Evolutionary conservation across 202 grass and related monocot species (phyloP).

Genomic region (Hordeum pubiflorum): DNA sequence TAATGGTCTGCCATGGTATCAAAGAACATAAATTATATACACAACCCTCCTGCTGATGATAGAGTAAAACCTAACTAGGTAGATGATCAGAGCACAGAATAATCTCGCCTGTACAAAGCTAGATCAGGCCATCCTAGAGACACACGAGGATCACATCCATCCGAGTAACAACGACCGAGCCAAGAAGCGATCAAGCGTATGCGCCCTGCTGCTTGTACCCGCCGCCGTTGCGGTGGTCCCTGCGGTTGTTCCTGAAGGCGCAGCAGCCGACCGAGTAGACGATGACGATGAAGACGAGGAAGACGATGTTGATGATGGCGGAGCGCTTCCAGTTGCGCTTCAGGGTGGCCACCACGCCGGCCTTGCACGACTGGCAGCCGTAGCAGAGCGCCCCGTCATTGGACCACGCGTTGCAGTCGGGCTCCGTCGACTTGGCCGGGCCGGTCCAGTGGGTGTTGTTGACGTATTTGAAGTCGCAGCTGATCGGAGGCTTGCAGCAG

Average conservation of each 20-base stretch:
- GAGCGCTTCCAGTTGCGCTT: conserved; percentile 79
- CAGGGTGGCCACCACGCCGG: conserved; percentile 63
- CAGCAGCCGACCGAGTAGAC: conserved; percentile 96
- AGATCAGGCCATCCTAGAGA: conserved; percentile 22
- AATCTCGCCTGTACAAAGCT: conserved; percentile 33
- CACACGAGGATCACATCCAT: not conserved
- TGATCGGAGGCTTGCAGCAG: conserved; percentile 83
- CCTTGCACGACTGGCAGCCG: conserved; percentile 80
- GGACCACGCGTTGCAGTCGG: conserved; percentile 57
- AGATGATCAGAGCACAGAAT: not conserved
- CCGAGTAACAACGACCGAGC: not conserved
- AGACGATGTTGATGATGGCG: conserved; percentile 55
- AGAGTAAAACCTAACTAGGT: not conserved
- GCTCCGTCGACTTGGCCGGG: not conserved
- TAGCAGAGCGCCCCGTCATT: conserved; percentile 59
- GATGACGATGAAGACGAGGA: conserved; percentile 84
- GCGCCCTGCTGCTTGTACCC: conserved; percentile 63
- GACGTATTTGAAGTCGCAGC: conserved; percentile 39
- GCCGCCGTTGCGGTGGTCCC: conserved; percentile 33
- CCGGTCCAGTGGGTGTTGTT: conserved; percentile 40
- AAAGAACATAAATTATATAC: conserved; percentile 5
- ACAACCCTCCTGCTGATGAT: conserved; percentile 26
- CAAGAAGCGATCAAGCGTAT: conserved; percentile 26
- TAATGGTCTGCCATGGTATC: not conserved
- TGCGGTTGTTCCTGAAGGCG: conserved; percentile 81